Base-by-base conservation (phyloP, 2,329 filamentous ascomycete species). In the Macrophomina tecta region DNA sequence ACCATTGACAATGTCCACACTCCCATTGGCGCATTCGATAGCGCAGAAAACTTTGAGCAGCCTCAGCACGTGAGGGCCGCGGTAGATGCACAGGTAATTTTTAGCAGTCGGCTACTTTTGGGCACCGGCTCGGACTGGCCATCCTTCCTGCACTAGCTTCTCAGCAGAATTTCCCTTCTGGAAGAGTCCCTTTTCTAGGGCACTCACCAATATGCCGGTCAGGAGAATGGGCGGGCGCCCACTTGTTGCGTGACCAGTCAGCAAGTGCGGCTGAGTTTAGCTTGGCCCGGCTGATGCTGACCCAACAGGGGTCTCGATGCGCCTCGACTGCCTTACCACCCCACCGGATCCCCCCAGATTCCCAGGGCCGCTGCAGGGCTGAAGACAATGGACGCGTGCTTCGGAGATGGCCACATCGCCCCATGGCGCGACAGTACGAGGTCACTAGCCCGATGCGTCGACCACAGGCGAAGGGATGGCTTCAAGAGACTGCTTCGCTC, bases 291-390 rank as follows among this genome's bases (percentile, higher is more conserved):
- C 23, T 23, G 23, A 23, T 23, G 23, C 23, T 23, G 23, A 23
- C 23, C 55, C 7, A 36, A 18, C 40, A 8, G 23, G 45, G 45
- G 18, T 28, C 58, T 62, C 23, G 56, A 36, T 61, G 56, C 56
- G 56, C 45, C 58, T 49, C 58, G 58, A 62, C 45, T 14, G 1
- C 45, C 36, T 5, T 34, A 12, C 42, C 58, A 38, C 18, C 11
- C 42, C 18, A 62, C 28, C 58, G 58, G 58, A 49, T 62, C 58
- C 58, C 45, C 3, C 58, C 30, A 36, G 16, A 61, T 49, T 28
- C 6, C 58, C 42, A 16, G 32, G 58, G 2, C 42, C 30, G 9
- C 23, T 23, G 23, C 58, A 62, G 32, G 45, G 58, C 58, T 62
- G 58, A 62, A 12, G 30, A 36, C 32, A 2, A 3, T 38, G n/a